Conservation (phyloP, 768 basidiomycete species). For the Saitozyma podzolica region DNA sequence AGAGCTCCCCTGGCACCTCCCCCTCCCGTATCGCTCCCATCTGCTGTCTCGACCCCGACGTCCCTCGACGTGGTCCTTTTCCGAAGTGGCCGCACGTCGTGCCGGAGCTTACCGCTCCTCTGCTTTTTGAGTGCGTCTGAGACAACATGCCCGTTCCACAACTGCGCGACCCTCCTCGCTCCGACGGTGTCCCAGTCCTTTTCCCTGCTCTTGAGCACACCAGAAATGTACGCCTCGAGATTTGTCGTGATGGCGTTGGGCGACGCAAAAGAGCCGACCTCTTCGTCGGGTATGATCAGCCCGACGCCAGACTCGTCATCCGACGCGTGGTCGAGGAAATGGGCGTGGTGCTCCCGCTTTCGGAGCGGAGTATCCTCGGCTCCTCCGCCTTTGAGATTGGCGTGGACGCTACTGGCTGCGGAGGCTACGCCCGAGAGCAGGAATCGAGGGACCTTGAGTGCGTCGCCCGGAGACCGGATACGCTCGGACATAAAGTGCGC, state of each 20-base stretch:
- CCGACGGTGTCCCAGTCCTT: conserved; percentile 44
- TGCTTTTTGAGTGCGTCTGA: conserved; percentile 3
- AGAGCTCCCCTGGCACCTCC: conserved; percentile 23
- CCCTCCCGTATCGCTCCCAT: conserved; percentile 12
- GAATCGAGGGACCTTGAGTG: conserved; percentile 30
- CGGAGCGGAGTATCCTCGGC: conserved; percentile 35
- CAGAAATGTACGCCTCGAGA: conserved; percentile 42
- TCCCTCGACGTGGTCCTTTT: conserved; percentile 17
- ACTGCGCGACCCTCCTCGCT: conserved; percentile 29
- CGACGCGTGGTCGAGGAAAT: conserved; percentile 13
- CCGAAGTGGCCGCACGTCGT: no score
- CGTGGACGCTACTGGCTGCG: conserved; percentile 30
- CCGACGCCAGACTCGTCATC: conserved; percentile 20
- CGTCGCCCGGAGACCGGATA: conserved; percentile 22
- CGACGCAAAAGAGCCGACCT: conserved; percentile 30
- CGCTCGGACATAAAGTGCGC: conserved; percentile 27
- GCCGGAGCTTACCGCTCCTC: not conserved
- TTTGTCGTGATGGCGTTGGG: conserved; percentile 45
- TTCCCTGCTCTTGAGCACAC: conserved; percentile 35
- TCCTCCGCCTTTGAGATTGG: conserved; percentile 38
- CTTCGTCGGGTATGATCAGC: conserved; percentile 34
- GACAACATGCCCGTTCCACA: conserved; percentile 35
- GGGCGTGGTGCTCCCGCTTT: conserved; percentile 36
- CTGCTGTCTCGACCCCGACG: conserved; percentile 6
- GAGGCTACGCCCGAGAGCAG: conserved; percentile 38